Conservation (phyloP, 148 eudicot genomes). For the Vaccinium vitisidaea region DNA sequence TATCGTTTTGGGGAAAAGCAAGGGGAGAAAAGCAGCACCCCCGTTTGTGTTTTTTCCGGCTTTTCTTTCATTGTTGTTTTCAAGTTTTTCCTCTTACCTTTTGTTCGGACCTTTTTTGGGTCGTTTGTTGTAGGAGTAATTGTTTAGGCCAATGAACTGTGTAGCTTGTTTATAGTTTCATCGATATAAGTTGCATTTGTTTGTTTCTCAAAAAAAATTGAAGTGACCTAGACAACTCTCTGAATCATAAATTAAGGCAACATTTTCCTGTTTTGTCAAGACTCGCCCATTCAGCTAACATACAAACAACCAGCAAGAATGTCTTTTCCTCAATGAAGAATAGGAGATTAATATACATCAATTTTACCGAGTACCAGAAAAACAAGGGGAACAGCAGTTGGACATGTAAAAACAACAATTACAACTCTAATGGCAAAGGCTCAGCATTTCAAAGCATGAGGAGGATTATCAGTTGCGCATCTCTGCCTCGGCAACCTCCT, state of each 20-base stretch:
- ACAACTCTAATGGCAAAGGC: not conserved
- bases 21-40: no score
- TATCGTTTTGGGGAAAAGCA: no score
- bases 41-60: no score
- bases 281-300: not conserved
- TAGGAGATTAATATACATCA: not conserved
- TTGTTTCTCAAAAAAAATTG: no score
- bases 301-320: not conserved
- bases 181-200: no score
- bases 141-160: no score
- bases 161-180: no score
- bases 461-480: slow-evolving; percentile 19
- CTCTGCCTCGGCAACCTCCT: slow-evolving; percentile 44
- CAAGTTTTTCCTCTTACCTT: no score
- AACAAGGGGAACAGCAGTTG: not conserved
- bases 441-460: slow-evolving; percentile 23
- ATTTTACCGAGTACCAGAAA: not conserved
- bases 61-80: no score
- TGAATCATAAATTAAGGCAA: not conserved
- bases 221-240: not conserved
- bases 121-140: no score
- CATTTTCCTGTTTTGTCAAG: not conserved
- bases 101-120: no score
- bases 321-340: not conserved
- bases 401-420: not conserved